Percentiles rank a stretch among this genome's conserved stretches.
These are phyloP conservation scores for Ophiocordyceps camponoti-floridani DNA, from an alignment of 2,329 filamentous ascomycete genomes.

Conservation along the genomic window DNA sequence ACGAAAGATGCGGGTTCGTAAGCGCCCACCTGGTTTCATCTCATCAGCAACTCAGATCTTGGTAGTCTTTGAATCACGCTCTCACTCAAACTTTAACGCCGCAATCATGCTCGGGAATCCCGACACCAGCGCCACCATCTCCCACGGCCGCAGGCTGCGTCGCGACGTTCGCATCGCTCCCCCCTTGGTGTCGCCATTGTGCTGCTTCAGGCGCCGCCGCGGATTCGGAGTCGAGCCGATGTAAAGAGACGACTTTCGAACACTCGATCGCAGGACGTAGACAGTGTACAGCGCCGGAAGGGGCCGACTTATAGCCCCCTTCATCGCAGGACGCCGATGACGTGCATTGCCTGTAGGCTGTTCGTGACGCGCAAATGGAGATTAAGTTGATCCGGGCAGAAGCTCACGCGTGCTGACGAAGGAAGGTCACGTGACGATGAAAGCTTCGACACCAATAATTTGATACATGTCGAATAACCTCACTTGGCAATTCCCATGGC, in stretches of 20 bases:
- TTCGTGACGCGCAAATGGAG: background rate
- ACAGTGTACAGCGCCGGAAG: conserved; percentile 88
- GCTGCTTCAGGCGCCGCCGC: conserved; percentile 66
- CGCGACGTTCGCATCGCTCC: conserved; percentile 64
- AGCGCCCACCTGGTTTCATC: conserved; percentile 58
- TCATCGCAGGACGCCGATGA: conserved; percentile 12
- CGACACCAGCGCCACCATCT: conserved; percentile 72
- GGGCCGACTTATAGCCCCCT: conserved; percentile 23
- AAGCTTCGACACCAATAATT: background rate
- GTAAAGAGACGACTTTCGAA: conserved; percentile 56
- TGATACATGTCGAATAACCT: background rate
- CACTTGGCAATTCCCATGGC: background rate
- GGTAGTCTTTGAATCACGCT: background rate
- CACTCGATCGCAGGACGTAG: conserved; percentile 75
- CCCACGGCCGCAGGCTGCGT: conserved; percentile 60
- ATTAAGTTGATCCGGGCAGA: background rate
- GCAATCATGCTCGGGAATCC: conserved; percentile 79
- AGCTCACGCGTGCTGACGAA: background rate
- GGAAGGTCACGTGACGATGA: background rate
- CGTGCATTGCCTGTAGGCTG: no score
- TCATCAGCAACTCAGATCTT: background rate
- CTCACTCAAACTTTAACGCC: conserved; percentile 81
- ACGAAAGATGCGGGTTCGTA: conserved; percentile 65
- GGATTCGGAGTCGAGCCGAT: conserved; percentile 88
- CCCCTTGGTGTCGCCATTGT: conserved; percentile 72